These are phyloP conservation scores for Aspergillus sp. DNA, from an alignment of 2,329 filamentous ascomycete species.

Conservation along the genomic window DNA sequence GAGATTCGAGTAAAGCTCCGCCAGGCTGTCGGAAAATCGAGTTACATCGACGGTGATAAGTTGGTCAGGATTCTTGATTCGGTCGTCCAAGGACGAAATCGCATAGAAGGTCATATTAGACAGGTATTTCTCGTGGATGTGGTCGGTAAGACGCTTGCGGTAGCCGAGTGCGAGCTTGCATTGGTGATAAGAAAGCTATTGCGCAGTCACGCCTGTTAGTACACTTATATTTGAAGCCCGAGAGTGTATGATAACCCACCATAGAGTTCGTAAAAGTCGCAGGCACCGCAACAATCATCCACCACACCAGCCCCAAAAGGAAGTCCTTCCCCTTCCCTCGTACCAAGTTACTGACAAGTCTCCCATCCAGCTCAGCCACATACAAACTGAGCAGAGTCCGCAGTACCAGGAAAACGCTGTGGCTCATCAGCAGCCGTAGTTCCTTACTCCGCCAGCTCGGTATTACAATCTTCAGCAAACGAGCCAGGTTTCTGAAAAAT, in stretches of 20 bases:
- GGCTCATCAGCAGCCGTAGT: constrained; percentile 78
- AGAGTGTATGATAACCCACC: constrained; percentile 56
- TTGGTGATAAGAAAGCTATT: constrained; percentile 92
- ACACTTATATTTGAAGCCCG: neutral
- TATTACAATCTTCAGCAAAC: constrained; percentile 80
- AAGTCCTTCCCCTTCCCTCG: constrained; percentile 91
- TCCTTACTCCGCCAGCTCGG: constrained; percentile 90
- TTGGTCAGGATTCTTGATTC: constrained; percentile 98
- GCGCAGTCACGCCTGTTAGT: constrained; percentile 1
- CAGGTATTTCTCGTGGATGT: constrained; percentile 93
- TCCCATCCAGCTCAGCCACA: constrained; percentile 93
- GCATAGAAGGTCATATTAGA: constrained; percentile 98
- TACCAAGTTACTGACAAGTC: constrained; percentile 87
- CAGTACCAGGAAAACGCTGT: constrained; percentile 88
- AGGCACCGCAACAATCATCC: constrained; percentile 95
- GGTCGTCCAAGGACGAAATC: constrained; percentile 89
- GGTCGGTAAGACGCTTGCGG: constrained; percentile 85
- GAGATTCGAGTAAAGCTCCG: constrained; percentile 92
- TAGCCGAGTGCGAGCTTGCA: constrained; percentile 92
- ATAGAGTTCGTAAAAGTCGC: constrained; percentile 99
- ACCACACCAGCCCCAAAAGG: constrained; percentile 84
- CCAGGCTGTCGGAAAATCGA: constrained; percentile 91
- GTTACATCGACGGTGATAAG: constrained; percentile 95
- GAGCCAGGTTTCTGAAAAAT: constrained; percentile 73
- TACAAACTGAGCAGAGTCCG: constrained; percentile 91